Evolutionary conservation across 305 asterid genomes (phyloP).

Genomic region (Striga hermonthica): DNA sequence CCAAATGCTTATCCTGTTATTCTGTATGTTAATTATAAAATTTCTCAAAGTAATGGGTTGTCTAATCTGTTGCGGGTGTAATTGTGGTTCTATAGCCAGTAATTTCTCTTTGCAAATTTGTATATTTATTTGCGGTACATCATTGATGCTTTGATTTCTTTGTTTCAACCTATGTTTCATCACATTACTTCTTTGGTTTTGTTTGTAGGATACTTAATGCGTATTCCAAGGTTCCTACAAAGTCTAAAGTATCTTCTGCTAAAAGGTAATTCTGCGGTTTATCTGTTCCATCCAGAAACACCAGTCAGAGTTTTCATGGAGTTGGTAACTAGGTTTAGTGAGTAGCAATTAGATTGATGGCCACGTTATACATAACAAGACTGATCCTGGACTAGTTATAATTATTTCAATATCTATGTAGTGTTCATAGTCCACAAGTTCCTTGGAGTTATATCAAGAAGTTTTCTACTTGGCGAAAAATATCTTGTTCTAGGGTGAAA

Average conservation of each 20-base stretch:
- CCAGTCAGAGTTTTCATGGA: background rate
- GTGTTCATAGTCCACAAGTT: background rate
- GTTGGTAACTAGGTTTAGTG: background rate
- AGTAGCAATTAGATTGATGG: constrained; percentile 20
- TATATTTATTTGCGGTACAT: constrained; percentile 15
- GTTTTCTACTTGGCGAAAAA: background rate
- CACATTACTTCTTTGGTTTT: constrained; percentile 21
- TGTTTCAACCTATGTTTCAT: constrained; percentile 18
- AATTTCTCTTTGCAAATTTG: constrained; percentile 1
- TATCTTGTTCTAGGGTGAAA: constrained; percentile 5
- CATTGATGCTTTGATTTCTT: constrained; percentile 14
- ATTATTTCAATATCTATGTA: constrained; percentile 9
- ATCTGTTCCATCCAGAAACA: too few relatives aligned
- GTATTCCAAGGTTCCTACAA: constrained; percentile 77
- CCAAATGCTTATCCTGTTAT: constrained; percentile 1
- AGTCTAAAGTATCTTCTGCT: constrained; percentile 59
- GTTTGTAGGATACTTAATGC: constrained; percentile 73
- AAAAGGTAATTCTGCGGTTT: constrained; percentile 49
- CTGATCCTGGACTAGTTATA: background rate
- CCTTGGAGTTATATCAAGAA: constrained; percentile 3
- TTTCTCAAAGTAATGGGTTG: background rate
- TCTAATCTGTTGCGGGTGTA: background rate
- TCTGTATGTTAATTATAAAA: constrained; percentile 14
- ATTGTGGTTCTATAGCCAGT: background rate
- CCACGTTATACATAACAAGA: constrained; percentile 4